These are phyloP conservation scores for Rachicladosporium sp. DNA, from an alignment of 2,329 filamentous ascomycete species.

Conservation along the genomic window DNA sequence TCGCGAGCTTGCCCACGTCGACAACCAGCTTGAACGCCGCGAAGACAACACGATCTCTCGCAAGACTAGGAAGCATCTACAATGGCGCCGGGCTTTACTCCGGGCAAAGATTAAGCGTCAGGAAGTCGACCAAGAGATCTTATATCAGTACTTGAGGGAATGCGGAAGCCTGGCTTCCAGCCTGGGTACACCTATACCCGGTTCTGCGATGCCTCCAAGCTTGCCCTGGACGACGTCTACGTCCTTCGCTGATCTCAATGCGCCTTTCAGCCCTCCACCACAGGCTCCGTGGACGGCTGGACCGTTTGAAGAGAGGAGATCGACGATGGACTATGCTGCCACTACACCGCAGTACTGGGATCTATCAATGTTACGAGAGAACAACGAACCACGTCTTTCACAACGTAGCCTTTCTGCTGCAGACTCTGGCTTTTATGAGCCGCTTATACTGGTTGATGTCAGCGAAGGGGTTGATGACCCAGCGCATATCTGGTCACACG, in stretches of 20 bases:
- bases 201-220: background rate
- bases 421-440: constrained; percentile 19
- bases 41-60: constrained; percentile 7
- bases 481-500: constrained; percentile 15
- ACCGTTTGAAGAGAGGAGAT: constrained; percentile 1
- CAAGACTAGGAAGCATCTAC: constrained; percentile 18
- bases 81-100: constrained; percentile 15
- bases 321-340: background rate
- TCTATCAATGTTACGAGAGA: constrained; percentile 17
- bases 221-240: background rate
- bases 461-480: constrained; percentile 7
- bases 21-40: too few species aligned
- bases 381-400: constrained; percentile 8
- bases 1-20: too few species aligned
- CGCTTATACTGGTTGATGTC: constrained; percentile 3
- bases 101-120: constrained; percentile 12
- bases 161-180: constrained; percentile 4
- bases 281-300: constrained; percentile 4
- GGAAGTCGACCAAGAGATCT: constrained; percentile 15
- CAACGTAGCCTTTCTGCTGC: constrained; percentile 12
- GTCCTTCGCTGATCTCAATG: background rate
- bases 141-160: constrained; percentile 15
- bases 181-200: background rate
- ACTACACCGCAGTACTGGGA: constrained; percentile 18
- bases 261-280: constrained; percentile 5